These are phyloP conservation scores for Lycium barbarum DNA, from an alignment of 257 asterid genomes.

Conservation along the genomic window DNA sequence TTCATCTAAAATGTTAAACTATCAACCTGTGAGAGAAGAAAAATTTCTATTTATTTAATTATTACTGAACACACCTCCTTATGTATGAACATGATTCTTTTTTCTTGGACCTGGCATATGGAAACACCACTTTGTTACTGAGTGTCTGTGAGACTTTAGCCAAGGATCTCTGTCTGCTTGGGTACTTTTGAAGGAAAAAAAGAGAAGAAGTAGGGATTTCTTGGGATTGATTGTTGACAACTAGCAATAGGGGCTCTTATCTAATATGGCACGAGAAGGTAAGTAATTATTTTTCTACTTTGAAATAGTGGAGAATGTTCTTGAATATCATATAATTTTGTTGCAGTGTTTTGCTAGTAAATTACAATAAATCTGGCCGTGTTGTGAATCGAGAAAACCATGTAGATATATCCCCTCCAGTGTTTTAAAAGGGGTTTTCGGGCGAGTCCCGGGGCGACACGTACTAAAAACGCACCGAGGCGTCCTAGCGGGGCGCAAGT, in stretches of 20 bases:
- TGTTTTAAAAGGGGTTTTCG: no score
- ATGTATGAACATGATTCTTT: background rate
- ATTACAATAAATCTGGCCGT: background rate
- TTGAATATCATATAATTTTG: constrained; percentile 1
- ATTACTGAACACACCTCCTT: background rate
- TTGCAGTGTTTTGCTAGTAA: background rate
- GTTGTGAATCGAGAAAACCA: background rate
- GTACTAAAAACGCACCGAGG: no score
- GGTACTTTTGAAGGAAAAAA: background rate
- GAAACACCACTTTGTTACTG: background rate
- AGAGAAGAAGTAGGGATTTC: background rate
- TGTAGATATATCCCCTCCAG: background rate
- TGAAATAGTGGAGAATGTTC: background rate
- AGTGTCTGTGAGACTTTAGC: background rate
- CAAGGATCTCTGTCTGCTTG: no score
- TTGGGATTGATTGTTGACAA: background rate
- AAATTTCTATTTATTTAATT: no score
- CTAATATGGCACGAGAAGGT: background rate
- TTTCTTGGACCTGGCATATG: background rate
- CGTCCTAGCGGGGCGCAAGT: no score
- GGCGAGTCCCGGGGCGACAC: no score
- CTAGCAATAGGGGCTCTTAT: background rate
- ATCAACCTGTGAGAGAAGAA: background rate
- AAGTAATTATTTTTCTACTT: background rate
- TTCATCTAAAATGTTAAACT: background rate